Evolutionary conservation across 345 rosid species (phyloP).

Genomic region (Syzygium grande): DNA sequence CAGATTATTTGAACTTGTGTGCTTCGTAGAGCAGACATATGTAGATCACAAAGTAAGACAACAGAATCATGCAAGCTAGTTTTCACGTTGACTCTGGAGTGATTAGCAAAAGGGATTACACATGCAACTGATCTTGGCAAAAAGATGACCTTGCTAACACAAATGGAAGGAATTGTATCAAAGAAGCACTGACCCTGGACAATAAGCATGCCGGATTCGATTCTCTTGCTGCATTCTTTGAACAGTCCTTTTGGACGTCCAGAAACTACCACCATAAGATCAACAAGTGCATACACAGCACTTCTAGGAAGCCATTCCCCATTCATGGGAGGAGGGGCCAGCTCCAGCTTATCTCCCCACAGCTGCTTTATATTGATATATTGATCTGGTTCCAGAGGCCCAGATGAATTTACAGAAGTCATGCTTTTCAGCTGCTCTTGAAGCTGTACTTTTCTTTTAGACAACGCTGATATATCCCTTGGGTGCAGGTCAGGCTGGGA

Average conservation of each 20-base stretch:
- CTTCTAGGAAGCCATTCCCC: slow-evolving; percentile 95
- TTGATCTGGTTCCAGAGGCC: slow-evolving; percentile 41
- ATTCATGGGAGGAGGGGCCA: slow-evolving; percentile 82
- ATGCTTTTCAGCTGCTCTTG: slow-evolving; percentile 40
- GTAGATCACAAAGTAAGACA: background rate
- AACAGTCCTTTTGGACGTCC: slow-evolving; percentile 95
- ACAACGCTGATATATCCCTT: slow-evolving; percentile 54
- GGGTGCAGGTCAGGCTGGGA: slow-evolving; percentile 52
- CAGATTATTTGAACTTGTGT: background rate
- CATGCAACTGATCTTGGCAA: background rate
- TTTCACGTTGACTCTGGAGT: background rate
- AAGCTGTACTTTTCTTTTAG: slow-evolving; percentile 41
- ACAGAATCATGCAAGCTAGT: background rate
- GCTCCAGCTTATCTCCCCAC: slow-evolving; percentile 62
- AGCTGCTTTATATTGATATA: slow-evolving; percentile 49
- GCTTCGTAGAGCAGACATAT: background rate
- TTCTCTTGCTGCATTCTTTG: slow-evolving; percentile 88
- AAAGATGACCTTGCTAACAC: background rate
- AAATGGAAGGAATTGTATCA: background rate
- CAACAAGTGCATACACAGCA: slow-evolving; percentile 85
- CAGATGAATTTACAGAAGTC: slow-evolving; percentile 11
- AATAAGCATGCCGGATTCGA: slow-evolving; percentile 71
- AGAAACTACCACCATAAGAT: slow-evolving; percentile 79
- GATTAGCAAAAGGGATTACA: background rate
- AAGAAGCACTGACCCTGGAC: slow-evolving; percentile 47